Conservation (phyloP, 768 basidiomycete species). For the Mycena filopes region DNA sequence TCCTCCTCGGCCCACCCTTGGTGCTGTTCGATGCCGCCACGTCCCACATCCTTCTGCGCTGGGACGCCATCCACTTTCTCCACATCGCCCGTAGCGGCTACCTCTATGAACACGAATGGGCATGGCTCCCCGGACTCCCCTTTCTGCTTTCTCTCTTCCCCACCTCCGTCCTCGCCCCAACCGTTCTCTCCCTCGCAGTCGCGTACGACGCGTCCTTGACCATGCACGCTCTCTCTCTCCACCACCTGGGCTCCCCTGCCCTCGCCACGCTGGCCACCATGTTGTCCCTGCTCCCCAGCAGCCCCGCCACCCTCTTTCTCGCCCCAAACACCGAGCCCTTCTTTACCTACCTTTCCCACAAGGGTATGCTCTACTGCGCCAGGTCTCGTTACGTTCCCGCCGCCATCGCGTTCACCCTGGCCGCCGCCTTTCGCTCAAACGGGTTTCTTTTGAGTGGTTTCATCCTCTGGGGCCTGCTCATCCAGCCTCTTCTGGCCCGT, state of each 20-base stretch:
- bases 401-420: conserved; percentile 69
- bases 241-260: conserved; percentile 62
- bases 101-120: conserved; percentile 84
- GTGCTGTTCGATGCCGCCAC: conserved; percentile 43
- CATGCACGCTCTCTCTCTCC: conserved; percentile 68
- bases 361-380: conserved; percentile 72
- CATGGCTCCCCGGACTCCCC: conserved; percentile 83
- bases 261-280: conserved; percentile 71
- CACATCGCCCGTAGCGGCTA: conserved; percentile 70
- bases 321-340: conserved; percentile 88
- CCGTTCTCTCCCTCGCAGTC: conserved; percentile 45
- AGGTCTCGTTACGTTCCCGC: conserved; percentile 63
- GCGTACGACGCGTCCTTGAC: conserved; percentile 55
- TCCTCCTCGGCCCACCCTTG: conserved; percentile 14
- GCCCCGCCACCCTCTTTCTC: conserved; percentile 77
- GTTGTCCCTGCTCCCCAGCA: conserved; percentile 83
- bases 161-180: conserved; percentile 49
- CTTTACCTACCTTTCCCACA: conserved; percentile 84
- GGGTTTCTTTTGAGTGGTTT: conserved; percentile 83
- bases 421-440: conserved; percentile 79
- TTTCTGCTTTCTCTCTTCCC: conserved; percentile 45
- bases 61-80: conserved; percentile 90
- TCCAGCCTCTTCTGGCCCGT: conserved; percentile 60
- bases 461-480: conserved; percentile 76
- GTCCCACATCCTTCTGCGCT: conserved; percentile 65